Evolutionary conservation across 257 asterid genomes (phyloP).

Genomic region (Gentiana straminea): DNA sequence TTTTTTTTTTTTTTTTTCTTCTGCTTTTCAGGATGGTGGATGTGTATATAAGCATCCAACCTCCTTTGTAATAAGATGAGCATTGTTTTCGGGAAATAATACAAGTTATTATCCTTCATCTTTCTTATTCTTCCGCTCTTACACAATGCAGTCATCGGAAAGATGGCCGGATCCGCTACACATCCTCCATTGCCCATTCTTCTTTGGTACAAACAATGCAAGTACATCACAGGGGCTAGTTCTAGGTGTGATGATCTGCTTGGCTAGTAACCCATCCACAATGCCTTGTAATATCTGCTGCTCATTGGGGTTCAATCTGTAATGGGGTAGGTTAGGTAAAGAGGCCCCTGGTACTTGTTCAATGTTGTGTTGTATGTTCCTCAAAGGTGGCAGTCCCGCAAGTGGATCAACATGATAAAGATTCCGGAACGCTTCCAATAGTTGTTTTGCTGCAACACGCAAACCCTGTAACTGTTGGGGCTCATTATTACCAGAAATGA

Average conservation of each 20-base stretch:
- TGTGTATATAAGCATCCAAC: too few relatives aligned
- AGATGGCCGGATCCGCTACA: neutral
- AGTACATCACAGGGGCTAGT: neutral
- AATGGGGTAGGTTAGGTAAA: neutral
- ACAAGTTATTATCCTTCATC: too few relatives aligned
- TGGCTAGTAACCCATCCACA: neutral
- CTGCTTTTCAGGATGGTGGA: too few relatives aligned
- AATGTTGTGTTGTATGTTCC: slow-evolving; percentile 1
- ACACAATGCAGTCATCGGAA: too few relatives aligned
- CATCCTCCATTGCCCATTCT: neutral
- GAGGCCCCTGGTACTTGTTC: neutral
- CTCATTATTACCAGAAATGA: too few relatives aligned
- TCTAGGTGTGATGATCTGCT: neutral
- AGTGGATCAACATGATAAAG: neutral
- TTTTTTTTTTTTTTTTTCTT: too few relatives aligned
- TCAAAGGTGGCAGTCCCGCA: neutral
- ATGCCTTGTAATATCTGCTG: neutral
- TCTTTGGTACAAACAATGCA: neutral
- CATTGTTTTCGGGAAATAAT: too few relatives aligned
- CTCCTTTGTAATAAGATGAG: too few relatives aligned
- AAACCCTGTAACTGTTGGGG: too few relatives aligned
- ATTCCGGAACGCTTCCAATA: neutral
- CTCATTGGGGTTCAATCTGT: neutral
- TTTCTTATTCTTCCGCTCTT: too few relatives aligned
- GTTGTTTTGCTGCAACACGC: neutral